Percentiles rank a stretch among this genome's conserved stretches.
Evolutionary conservation across 768 basidiomycete species (phyloP).

Genomic region (Lactarius sp.): DNA sequence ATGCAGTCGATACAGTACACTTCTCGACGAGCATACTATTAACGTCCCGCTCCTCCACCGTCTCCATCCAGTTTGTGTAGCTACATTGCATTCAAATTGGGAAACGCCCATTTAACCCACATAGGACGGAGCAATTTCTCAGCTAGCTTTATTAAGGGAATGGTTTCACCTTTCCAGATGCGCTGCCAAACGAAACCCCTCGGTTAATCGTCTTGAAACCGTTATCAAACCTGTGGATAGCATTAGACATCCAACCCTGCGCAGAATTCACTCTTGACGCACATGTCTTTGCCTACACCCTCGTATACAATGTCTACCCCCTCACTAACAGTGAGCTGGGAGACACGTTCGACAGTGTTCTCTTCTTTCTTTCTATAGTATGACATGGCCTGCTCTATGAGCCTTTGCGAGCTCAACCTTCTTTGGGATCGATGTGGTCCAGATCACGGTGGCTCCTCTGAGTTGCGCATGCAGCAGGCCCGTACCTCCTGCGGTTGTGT

Average conservation of each 20-base stretch:
- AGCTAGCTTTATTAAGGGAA: slow-evolving; percentile 65
- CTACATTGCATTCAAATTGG: slow-evolving; percentile 34
- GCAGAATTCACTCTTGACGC: slow-evolving; percentile 32
- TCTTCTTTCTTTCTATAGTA: slow-evolving; percentile 66
- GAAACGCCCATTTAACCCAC: slow-evolving; percentile 34
- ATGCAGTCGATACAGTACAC: slow-evolving; percentile 71
- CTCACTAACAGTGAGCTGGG: slow-evolving; percentile 68
- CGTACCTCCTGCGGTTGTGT: slow-evolving; percentile 88
- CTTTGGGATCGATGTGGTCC: slow-evolving; percentile 79
- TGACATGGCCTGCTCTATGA: slow-evolving; percentile 82
- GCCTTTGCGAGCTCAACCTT: slow-evolving; percentile 76
- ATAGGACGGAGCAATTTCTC: slow-evolving; percentile 67
- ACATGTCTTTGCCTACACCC: slow-evolving; percentile 97
- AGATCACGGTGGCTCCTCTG: slow-evolving; percentile 85
- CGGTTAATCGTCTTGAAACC: slow-evolving; percentile 74
- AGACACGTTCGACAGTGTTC: slow-evolving; percentile 64
- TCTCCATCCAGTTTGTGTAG: slow-evolving; percentile 62
- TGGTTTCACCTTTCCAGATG: slow-evolving; percentile 74
- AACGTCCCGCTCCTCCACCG: slow-evolving; percentile 64
- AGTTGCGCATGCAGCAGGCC: slow-evolving; percentile 66
- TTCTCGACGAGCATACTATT: slow-evolving; percentile 44
- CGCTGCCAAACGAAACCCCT: slow-evolving; percentile 91
- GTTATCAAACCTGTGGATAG: slow-evolving; percentile 55
- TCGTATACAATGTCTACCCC: slow-evolving; percentile 90
- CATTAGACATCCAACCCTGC: background rate